Evolutionary conservation across 192 early-diverging fungal genomes (phyloP).

Genomic region (Coemansia sp.): DNA sequence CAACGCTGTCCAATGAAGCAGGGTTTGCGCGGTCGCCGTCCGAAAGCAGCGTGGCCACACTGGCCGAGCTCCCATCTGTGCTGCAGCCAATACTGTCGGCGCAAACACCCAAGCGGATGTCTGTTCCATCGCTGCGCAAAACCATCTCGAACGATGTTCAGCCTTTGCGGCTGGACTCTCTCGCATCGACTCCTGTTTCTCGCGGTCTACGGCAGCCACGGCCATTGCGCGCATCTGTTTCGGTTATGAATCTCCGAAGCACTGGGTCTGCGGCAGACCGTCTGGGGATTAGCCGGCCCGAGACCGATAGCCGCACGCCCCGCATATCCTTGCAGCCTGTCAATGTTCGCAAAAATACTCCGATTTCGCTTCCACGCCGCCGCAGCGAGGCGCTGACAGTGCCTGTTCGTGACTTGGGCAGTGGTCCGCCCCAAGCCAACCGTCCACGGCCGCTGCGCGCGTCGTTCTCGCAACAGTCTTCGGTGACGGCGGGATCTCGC

Average conservation of each 20-base stretch:
- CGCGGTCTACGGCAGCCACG: conserved; percentile 2
- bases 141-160: not conserved
- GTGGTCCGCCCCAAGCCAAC: not conserved
- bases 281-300: not conserved
- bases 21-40: conserved; percentile 21
- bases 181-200: not conserved
- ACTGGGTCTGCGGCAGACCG: not conserved
- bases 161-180: not conserved
- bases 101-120: not conserved
- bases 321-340: not conserved
- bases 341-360: not conserved
- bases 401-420: not conserved
- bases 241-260: conserved; percentile 3
- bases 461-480: not conserved
- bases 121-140: conserved; percentile 1
- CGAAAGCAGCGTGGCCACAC: conserved; percentile 25
- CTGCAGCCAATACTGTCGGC: not conserved
- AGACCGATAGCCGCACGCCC: not conserved
- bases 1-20: not conserved
- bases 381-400: not conserved
- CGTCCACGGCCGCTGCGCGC: not conserved
- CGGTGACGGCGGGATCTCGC: not conserved
- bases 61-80: conserved; percentile 12
- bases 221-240: not conserved
- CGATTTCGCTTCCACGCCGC: not conserved